A percentile compares a stretch with the other conserved stretches of the same genome.
phyloP scores from a whole-genome alignment of 148 eudicot genomes.

The Suaeda aralocaspica region DNA sequence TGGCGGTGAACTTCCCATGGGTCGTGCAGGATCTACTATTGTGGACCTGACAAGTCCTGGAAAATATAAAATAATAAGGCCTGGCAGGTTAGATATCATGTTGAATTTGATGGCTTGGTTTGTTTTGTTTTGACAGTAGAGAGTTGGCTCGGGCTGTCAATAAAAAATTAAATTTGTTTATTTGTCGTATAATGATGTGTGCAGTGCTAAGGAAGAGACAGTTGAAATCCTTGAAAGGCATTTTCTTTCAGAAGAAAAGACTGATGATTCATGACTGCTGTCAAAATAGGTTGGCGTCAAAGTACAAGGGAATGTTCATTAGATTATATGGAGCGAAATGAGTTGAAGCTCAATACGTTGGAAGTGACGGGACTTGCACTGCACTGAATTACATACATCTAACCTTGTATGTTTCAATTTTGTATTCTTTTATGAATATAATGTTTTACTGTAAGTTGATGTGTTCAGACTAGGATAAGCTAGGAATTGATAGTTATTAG shows the following conservation, averaged over 20 bases:
- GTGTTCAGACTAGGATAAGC: neutral
- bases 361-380: neutral
- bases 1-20: slow-evolving; percentile 80
- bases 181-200: slow-evolving; percentile 13
- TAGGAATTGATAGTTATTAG: neutral
- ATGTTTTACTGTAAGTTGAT: neutral
- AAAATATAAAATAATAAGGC: slow-evolving; percentile 63
- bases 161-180: too few relatives aligned
- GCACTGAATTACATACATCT: slow-evolving; percentile 3
- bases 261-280: slow-evolving; percentile 7
- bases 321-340: neutral
- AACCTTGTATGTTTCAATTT: neutral
- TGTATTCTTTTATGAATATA: neutral
- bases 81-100: slow-evolving; percentile 66
- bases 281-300: neutral
- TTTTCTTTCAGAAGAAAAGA: slow-evolving; percentile 39
- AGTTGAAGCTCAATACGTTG: neutral
- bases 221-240: slow-evolving; percentile 55
- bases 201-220: slow-evolving; percentile 80
- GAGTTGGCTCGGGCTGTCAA: too few relatives aligned
- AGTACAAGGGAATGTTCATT: neutral
- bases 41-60: slow-evolving; percentile 72
- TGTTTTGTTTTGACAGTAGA: too few relatives aligned
- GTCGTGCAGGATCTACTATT: slow-evolving; percentile 88
- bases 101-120: neutral